Base-by-base conservation (phyloP, 805 yeast genomes). In the Cyberlindnera saturnus region DNA sequence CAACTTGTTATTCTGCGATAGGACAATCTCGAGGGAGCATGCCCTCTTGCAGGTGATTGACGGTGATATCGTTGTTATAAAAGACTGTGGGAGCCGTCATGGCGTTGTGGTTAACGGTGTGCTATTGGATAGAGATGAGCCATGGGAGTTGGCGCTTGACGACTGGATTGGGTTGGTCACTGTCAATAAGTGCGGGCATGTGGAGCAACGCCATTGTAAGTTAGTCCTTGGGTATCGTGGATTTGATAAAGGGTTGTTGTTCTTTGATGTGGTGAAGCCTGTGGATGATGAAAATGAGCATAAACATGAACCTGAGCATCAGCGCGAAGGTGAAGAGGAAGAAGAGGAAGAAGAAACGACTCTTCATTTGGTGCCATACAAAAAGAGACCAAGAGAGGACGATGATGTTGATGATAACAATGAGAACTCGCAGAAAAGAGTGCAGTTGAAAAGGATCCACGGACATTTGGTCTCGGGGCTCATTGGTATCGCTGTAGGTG, bases 401-500 rank as follows among this genome's bases (percentile, higher is more conserved):
- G 42, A 34, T 11, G n/a, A 18, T 19, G 34, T 29, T 14, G 34
- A 11, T 15, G 33, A 36, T 14, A 32, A 36, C 14, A 17, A 28
- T 16, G 39, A 17, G 11, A 14, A 14, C 4, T 13, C 10, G 19
- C 36, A 33, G 13, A 33, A 33, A 26, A 33, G 20, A 17, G 23
- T 17, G 17, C 15, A 34, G 5, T 31, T 31, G 33, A 34, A 13
- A 7, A 34, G 28, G 26, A 13, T 6, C 30, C 26, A 37, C 15
- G 38, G n/a, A 23, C 38, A 26, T 26, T 29, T 42, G 5, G 17
- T 45, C 16, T 36, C 45, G 26, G 49, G 49, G 5, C 32, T 48
- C 17, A 18, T 35, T 14, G 51, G 51, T 1, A 39, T 43, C 17
- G 48, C 48, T 17, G 39, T 46, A 32, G 53, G 49, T 23, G 37